phyloP scores from a whole-genome alignment of 768 basidiomycete genomes.

The Podaxis sp. region DNA sequence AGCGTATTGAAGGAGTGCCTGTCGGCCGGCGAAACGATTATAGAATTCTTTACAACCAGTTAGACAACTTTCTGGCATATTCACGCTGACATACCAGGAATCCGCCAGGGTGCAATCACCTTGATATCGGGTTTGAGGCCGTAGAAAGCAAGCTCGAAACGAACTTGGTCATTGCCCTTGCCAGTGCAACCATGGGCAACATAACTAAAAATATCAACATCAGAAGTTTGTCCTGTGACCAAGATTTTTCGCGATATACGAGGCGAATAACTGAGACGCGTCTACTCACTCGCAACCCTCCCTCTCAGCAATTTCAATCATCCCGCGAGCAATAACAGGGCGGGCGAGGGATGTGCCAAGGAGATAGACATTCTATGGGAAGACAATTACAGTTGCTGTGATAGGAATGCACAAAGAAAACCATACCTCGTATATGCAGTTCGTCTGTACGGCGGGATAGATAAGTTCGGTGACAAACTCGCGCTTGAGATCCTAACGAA shows the following conservation, averaged over 20 bases:
- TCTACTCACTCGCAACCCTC: conserved; percentile 91
- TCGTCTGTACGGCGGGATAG: conserved; percentile 97
- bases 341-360: conserved; percentile 97
- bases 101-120: conserved; percentile 97
- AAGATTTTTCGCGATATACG: neutral
- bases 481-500: conserved; percentile 76
- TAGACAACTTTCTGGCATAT: neutral
- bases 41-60: conserved; percentile 70
- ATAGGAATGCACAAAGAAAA: neutral
- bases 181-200: conserved; percentile 99
- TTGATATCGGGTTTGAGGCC: conserved; percentile 98
- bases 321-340: conserved; percentile 97
- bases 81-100: conserved; percentile 61
- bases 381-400: neutral
- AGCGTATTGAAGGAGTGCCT: conserved; percentile 89
- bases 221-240: neutral
- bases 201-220: conserved; percentile 48
- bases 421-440: conserved; percentile 94
- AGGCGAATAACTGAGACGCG: neutral
- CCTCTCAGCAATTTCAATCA: conserved; percentile 89
- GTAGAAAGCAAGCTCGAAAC: conserved; percentile 99
- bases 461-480: conserved; percentile 97
- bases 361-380: conserved; percentile 85
- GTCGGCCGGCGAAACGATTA: conserved; percentile 94
- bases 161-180: conserved; percentile 99